Evolutionary conservation across 345 rosid species (phyloP), one percentile per base, ranked within the genome.

Genomic region (Laguncularia racemosa): DNA sequence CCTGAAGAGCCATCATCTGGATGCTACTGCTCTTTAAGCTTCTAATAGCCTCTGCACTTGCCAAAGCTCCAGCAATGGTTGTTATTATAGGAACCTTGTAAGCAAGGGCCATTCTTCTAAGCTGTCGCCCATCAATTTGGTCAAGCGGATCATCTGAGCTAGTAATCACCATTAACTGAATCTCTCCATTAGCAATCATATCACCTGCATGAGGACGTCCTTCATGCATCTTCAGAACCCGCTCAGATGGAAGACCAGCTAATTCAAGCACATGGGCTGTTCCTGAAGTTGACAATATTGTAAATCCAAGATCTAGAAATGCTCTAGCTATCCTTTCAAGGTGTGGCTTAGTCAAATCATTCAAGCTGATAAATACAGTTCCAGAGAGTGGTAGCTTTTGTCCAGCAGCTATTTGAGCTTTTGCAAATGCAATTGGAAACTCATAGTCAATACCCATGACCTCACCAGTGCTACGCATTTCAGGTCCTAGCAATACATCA

Each of bases 391-490:
- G 97, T 56, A 89, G 81, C 66, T 72, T 87, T 78, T 89, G 96
- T 54, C 99, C 97, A 13, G 99, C 91, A 61, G 99, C 91, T 13
- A 87, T 75, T 73, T 86, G 97, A 53, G 97, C 93, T 81, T 87
- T 93, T 17, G 97, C 99, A 67, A 89, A 87, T 20, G 99, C 97
- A 4, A 80, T 57, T 26, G 91, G 54, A 50, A 78, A 77, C 57
- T 63, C 75, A 52, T 67, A 74, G 70, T 89, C 96, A 56, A 93
- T 93, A 59, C 99, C 88, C 99, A 86, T 93, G 51, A 85, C 97
- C 77, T 89, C 96, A n/a, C 96, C 97, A 12, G 99, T 93, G 72
- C 97, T 93, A 71, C 80, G 76, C 99, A 93, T 93, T 77, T 93
- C 96, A 48, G 97, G 97, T 46, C 99, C 99, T 61, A 93, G 76